These are phyloP conservation scores for Verticillium klebahnii DNA, from an alignment of 2,329 filamentous ascomycete genomes.

Conservation along the genomic window DNA sequence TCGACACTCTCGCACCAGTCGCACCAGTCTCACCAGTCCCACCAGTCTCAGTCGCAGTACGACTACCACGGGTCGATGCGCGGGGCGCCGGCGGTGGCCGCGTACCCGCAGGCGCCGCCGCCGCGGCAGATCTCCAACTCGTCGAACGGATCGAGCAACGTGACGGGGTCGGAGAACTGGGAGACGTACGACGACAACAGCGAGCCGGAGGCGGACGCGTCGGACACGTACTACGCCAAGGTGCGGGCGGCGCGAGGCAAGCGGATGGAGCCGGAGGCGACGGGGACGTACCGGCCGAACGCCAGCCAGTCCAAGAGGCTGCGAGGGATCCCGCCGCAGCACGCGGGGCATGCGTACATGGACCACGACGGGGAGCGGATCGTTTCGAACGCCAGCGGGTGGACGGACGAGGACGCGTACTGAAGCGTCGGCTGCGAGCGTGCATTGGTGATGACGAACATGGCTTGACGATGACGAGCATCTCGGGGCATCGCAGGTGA, in stretches of 20 bases:
- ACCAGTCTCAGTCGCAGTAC: slow-evolving; percentile 29
- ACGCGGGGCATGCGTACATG: slow-evolving; percentile 43
- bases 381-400: slow-evolving; percentile 56
- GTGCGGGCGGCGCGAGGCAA: slow-evolving; percentile 65
- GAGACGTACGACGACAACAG: slow-evolving; percentile 89
- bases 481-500: neutral
- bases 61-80: slow-evolving; percentile 39
- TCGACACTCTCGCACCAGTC: slow-evolving; percentile 28
- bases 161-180: slow-evolving; percentile 93
- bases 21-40: slow-evolving; percentile 20
- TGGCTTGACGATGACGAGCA: slow-evolving; percentile 9
- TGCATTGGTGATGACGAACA: neutral
- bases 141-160: slow-evolving; percentile 69
- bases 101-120: slow-evolving; percentile 37
- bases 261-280: slow-evolving; percentile 48
- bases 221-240: slow-evolving; percentile 77
- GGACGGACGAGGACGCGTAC: slow-evolving; percentile 62
- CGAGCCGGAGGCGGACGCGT: slow-evolving; percentile 69
- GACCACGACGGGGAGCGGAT: slow-evolving; percentile 59
- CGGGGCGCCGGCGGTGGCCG: slow-evolving; percentile 22
- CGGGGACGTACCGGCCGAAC: slow-evolving; percentile 30
- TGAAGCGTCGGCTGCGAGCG: slow-evolving; percentile 22
- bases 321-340: slow-evolving; percentile 45
- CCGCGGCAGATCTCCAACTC: slow-evolving; percentile 68
- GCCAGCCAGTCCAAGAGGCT: slow-evolving; percentile 47